A percentile compares a stretch with the other conserved stretches of the same genome.
Evolutionary conservation across 345 rosid genomes (phyloP).

Genomic region (Eucalyptus virginea): DNA sequence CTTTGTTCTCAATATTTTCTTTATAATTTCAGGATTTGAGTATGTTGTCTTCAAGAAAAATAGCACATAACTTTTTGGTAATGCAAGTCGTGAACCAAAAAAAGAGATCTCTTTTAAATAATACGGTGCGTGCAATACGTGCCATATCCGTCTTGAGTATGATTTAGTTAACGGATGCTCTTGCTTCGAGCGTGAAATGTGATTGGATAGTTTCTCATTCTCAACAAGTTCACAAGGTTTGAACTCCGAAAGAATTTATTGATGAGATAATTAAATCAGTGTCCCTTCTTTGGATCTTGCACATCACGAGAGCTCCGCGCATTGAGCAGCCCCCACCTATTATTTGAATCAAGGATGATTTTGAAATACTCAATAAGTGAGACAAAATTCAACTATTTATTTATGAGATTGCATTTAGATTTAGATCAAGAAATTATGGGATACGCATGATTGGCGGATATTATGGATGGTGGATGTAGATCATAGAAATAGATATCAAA

Average conservation of each 20-base stretch:
- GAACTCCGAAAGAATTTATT: background rate
- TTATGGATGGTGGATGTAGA: background rate
- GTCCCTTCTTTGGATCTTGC: background rate
- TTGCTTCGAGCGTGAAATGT: background rate
- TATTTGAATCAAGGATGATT: background rate
- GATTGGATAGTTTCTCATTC: background rate
- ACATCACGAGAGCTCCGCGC: background rate
- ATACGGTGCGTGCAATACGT: background rate
- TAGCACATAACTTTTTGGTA: background rate
- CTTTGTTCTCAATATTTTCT: background rate
- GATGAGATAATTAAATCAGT: background rate
- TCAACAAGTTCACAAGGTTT: background rate
- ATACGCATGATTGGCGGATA: background rate
- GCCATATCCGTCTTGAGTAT: background rate
- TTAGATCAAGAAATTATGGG: background rate
- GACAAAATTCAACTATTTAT: background rate
- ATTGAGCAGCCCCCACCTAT: background rate
- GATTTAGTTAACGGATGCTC: background rate
- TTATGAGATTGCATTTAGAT: background rate
- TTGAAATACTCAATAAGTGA: background rate
- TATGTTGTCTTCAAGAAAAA: background rate
- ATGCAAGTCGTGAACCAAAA: background rate
- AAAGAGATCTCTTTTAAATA: background rate
- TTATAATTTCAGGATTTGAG: background rate
- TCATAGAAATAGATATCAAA: background rate